Conservation (phyloP, 345 rosid genomes). For the Limnanthes douglasii region DNA sequence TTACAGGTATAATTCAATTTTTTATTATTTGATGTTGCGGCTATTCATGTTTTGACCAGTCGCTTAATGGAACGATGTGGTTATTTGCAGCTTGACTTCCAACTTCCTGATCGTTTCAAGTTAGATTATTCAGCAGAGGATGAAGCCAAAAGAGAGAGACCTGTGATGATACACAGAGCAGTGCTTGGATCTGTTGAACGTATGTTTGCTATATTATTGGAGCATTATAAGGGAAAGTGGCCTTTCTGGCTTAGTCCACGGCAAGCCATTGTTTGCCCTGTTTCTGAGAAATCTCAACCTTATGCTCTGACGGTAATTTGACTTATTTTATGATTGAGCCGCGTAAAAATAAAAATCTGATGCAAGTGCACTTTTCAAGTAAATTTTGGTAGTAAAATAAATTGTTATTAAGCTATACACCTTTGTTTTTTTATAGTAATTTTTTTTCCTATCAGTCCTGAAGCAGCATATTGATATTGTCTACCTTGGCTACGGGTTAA, state of each 20-base stretch:
- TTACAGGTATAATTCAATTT: conserved; percentile 64
- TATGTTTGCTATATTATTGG: conserved; percentile 83
- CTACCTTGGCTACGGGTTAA: no score
- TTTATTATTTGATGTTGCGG: no score
- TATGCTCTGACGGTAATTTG: conserved; percentile 78
- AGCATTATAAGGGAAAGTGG: conserved; percentile 98
- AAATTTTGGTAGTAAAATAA: no score
- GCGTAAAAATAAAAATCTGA: no score
- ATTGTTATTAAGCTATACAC: no score
- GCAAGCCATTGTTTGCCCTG: conserved; percentile 95
- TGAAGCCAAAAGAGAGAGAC: conserved; percentile 66
- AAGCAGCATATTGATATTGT: no score
- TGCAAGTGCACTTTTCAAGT: no score
- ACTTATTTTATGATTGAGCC: no score
- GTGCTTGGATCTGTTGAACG: conserved; percentile 94
- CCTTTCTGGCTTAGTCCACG: conserved; percentile 99
- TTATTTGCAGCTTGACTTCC: conserved; percentile 78
- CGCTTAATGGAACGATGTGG: conserved; percentile 3
- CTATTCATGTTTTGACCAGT: background rate
- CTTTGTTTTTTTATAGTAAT: no score
- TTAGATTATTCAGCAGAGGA: conserved; percentile 81
- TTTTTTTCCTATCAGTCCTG: no score
- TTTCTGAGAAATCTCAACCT: conserved; percentile 61
- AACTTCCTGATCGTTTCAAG: conserved; percentile 71
- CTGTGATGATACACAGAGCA: conserved; percentile 96